Evolutionary conservation across 441 rosid genomes (phyloP).

Genomic region (Brassica hybrid): DNA sequence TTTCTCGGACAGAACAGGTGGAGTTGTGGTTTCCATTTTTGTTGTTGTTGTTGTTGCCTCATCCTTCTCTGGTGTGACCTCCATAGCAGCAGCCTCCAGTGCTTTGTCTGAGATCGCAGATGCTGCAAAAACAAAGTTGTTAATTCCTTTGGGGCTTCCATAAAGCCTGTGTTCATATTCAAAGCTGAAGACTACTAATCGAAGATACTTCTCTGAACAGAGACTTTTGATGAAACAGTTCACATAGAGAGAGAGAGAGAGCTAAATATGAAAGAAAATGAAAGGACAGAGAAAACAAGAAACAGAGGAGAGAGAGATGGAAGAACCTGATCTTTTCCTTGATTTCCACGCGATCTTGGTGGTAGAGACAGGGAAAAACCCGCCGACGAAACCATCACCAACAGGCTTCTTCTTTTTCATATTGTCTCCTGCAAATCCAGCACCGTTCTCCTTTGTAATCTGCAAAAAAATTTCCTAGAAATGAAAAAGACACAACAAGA

Average conservation of each 20-base stretch:
- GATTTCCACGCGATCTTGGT: constrained; percentile 83
- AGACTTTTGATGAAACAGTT: background rate
- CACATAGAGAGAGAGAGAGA: background rate
- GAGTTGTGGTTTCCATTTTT: constrained; percentile 30
- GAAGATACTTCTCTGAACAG: background rate
- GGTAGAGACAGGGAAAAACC: constrained; percentile 71
- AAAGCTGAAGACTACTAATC: no score
- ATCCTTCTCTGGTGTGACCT: constrained; percentile 54
- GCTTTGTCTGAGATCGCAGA: constrained; percentile 43
- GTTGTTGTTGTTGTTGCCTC: constrained; percentile 42
- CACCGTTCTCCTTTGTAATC: constrained; percentile 38
- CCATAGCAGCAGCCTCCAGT: constrained; percentile 44
- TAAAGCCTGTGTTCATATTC: no score
- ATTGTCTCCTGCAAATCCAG: constrained; percentile 16
- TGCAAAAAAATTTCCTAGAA: background rate
- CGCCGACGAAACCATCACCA: constrained; percentile 52
- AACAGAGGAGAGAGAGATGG: background rate
- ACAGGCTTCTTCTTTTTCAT: constrained; percentile 44
- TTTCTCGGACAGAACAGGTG: constrained; percentile 61
- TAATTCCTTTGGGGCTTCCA: background rate
- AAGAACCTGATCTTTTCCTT: constrained; percentile 72
- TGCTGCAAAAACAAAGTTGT: background rate
- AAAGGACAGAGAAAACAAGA: constrained; percentile 1
- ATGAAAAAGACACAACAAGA: background rate
- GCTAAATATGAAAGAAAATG: background rate